Percentiles rank a stretch among this genome's conserved stretches.
Conservation (phyloP, 352 stramenopile species). For the Salisapilia sapeloensis region DNA sequence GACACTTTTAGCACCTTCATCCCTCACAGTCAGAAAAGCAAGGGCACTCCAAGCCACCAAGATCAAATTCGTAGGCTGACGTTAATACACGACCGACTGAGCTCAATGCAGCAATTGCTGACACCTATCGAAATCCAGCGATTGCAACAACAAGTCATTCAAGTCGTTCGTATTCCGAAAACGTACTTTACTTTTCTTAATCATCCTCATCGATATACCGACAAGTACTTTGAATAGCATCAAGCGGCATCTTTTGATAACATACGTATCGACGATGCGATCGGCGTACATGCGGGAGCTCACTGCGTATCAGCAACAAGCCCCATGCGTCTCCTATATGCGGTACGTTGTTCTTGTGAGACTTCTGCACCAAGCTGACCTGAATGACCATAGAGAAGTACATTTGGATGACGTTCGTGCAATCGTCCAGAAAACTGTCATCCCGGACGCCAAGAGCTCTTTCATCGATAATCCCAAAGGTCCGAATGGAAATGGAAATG, state of each 20-base stretch:
- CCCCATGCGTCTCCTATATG: constrained; percentile 23
- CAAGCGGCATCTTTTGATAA: constrained; percentile 32
- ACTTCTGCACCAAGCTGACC: neutral
- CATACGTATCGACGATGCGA: constrained; percentile 20
- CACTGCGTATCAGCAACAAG: constrained; percentile 29
- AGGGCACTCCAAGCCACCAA: too few species aligned
- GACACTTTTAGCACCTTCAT: too few species aligned
- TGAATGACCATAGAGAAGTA: constrained; percentile 13
- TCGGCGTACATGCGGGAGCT: constrained; percentile 23
- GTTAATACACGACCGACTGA: constrained; percentile 42
- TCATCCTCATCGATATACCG: neutral
- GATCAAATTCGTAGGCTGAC: too few species aligned
- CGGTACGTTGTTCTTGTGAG: constrained; percentile 9
- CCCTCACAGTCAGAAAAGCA: too few species aligned
- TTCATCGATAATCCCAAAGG: too few species aligned
- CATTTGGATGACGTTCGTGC: constrained; percentile 48
- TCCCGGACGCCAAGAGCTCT: too few species aligned
- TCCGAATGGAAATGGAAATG: too few species aligned
- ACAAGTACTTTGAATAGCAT: constrained; percentile 10
- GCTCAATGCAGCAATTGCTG: constrained; percentile 57
- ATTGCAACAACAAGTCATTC: constrained; percentile 30
- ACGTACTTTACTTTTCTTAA: constrained; percentile 8
- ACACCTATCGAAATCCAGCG: constrained; percentile 64
- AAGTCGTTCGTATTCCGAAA: constrained; percentile 55
- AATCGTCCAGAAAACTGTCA: constrained; percentile 44